Evolutionary conservation across 495 filamentous ascomycete genomes (phyloP).

Genomic region (Pyrenopolyporus hunteri): DNA sequence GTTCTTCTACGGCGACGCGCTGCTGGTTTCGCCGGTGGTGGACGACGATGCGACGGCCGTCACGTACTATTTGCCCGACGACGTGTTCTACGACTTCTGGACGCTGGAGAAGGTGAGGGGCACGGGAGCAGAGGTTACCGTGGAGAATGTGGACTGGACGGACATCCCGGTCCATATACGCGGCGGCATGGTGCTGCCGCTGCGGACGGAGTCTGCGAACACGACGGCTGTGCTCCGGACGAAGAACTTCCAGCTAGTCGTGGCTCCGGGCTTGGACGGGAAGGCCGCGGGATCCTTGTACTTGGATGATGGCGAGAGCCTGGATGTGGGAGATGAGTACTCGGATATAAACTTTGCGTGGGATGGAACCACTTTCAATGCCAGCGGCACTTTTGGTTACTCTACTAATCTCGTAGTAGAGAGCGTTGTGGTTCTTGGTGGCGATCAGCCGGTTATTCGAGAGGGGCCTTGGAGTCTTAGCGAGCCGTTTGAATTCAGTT

Average conservation of each 20-base stretch:
- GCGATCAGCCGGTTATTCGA: conserved; percentile 5
- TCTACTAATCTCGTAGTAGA: conserved; percentile 57
- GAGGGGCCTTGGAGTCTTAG: conserved; percentile 26
- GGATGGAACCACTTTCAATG: conserved; percentile 48
- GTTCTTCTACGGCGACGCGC: conserved; percentile 73
- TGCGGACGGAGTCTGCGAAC: conserved; percentile 65
- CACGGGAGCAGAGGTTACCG: conserved; percentile 55
- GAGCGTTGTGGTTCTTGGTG: conserved; percentile 55
- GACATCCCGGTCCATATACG: conserved; percentile 75
- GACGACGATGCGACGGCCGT: conserved; percentile 67
- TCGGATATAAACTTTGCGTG: conserved; percentile 57
- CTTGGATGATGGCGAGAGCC: conserved; percentile 64
- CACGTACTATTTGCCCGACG: conserved; percentile 73
- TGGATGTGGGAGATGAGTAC: conserved; percentile 55
- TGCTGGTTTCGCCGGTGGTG: conserved; percentile 74
- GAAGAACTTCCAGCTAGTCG: conserved; percentile 69
- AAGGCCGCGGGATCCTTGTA: conserved; percentile 56
- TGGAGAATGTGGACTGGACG: conserved; percentile 62
- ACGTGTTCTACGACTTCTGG: conserved; percentile 79
- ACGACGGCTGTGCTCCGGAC: conserved; percentile 71
- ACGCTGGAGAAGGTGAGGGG: conserved; percentile 63
- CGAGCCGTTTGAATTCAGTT: conserved; percentile 23
- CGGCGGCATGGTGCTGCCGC: conserved; percentile 71
- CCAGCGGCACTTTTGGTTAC: conserved; percentile 57
- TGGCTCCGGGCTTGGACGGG: conserved; percentile 62